Conservation (phyloP, 345 rosid genomes). For the Murraya koenigii region DNA sequence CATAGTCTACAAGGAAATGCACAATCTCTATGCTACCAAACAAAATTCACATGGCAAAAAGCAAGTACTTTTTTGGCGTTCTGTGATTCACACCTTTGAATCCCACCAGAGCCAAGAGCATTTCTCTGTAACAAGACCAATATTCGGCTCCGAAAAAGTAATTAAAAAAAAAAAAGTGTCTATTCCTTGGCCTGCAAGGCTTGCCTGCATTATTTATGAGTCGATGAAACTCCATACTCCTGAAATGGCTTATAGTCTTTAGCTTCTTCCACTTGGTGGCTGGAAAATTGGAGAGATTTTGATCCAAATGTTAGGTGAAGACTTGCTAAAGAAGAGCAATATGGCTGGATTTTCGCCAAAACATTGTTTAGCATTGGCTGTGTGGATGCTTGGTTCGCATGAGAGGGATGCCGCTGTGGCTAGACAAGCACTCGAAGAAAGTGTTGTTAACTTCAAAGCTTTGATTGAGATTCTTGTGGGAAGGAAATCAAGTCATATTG, state of each 20-base stretch:
- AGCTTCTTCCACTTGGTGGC: conserved; percentile 24
- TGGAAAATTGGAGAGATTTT: conserved; percentile 37
- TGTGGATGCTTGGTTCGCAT: conserved; percentile 47
- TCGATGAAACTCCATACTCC: background rate
- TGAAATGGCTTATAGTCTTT: conserved; percentile 39
- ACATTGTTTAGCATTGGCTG: conserved; percentile 28
- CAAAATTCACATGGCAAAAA: conserved; percentile 39
- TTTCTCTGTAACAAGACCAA: background rate
- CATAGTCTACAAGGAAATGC: conserved; percentile 49
- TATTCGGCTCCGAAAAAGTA: conserved; percentile 1
- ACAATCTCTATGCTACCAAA: conserved; percentile 32
- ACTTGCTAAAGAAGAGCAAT: conserved; percentile 21
- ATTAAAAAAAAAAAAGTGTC: background rate
- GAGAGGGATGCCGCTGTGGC: conserved; percentile 56
- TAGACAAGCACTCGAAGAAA: conserved; percentile 44
- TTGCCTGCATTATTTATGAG: conserved; percentile 5
- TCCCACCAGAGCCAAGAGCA: conserved; percentile 5
- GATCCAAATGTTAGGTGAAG: conserved; percentile 41
- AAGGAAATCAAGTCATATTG: conserved; percentile 59
- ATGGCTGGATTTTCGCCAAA: conserved; percentile 11
- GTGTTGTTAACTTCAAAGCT: conserved; percentile 32
- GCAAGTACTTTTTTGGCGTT: conserved; percentile 16
- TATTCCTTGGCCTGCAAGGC: conserved; percentile 33
- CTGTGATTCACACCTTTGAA: conserved; percentile 8
- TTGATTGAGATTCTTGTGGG: conserved; percentile 58